Percentiles rank a stretch among this genome's conserved stretches.
These are phyloP conservation scores for Alternaria panax DNA, from an alignment of 2,329 filamentous ascomycete species.

Conservation along the genomic window DNA sequence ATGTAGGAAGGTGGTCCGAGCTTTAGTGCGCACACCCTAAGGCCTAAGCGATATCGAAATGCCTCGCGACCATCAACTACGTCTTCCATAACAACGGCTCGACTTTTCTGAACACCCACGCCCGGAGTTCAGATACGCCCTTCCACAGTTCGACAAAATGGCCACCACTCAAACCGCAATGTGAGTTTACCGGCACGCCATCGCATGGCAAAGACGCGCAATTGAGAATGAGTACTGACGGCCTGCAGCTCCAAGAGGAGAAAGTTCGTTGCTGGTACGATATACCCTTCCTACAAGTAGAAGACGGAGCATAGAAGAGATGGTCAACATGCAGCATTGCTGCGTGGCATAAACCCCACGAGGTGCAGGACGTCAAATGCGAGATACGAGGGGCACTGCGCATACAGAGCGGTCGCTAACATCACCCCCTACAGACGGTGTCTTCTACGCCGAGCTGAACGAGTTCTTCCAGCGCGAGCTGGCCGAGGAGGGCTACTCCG, in stretches of 20 bases:
- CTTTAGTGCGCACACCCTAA: constrained; percentile 18
- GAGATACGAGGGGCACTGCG: constrained; percentile 20
- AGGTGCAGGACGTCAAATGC: not conserved
- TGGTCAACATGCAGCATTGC: not conserved
- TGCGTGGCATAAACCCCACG: not conserved
- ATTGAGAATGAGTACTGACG: constrained; percentile 33
- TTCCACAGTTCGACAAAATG: constrained; percentile 49
- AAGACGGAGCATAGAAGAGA: constrained; percentile 13
- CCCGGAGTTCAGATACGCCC: constrained; percentile 46
- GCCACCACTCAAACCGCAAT: constrained; percentile 53
- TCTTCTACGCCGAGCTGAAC: constrained; percentile 99
- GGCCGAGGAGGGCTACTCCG: constrained; percentile 99
- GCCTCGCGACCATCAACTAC: constrained; percentile 22
- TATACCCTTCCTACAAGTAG: constrained; percentile 27
- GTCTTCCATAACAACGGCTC: constrained; percentile 41
- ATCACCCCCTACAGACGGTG: constrained; percentile 71
- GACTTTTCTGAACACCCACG: constrained; percentile 43
- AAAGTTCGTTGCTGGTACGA: constrained; percentile 66
- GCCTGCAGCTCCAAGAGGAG: constrained; percentile 80
- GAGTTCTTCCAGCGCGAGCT: constrained; percentile 99
- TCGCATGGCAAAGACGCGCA: constrained; percentile 10
- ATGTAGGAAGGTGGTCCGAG: constrained; percentile 15
- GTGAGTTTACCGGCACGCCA: constrained; percentile 37
- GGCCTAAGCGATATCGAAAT: constrained; percentile 13
- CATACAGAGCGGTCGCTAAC: constrained; percentile 35